Conservation (phyloP, 345 rosid species). For the Acer yangbiense region DNA sequence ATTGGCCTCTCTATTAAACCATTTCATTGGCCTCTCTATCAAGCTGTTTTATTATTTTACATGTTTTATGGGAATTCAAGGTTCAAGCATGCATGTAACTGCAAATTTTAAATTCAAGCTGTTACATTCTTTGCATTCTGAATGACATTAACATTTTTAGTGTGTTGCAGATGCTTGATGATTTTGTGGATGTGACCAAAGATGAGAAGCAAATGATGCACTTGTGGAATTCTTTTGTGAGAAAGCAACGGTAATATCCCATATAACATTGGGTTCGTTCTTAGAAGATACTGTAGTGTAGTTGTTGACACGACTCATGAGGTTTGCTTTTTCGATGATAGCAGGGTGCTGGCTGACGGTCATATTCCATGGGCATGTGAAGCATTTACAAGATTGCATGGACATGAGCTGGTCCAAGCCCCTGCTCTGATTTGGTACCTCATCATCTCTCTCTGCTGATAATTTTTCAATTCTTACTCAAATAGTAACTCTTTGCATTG, state of each 20-base stretch:
- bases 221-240: constrained; percentile 95
- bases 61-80: background rate
- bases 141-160: constrained; percentile 1
- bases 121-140: background rate
- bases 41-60: too few species aligned
- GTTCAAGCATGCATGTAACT: background rate
- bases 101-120: background rate
- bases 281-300: background rate
- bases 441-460: background rate
- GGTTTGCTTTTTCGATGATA: constrained; percentile 9
- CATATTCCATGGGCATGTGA: constrained; percentile 99
- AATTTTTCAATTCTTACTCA: background rate
- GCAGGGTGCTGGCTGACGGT: constrained; percentile 95
- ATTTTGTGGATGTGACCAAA: constrained; percentile 95
- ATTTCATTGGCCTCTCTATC: too few species aligned
- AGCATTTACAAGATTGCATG: constrained; percentile 85
- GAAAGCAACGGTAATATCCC: constrained; percentile 80
- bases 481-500: background rate
- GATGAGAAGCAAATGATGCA: constrained; percentile 99
- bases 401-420: constrained; percentile 61
- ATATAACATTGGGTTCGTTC: background rate
- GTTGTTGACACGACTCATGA: background rate
- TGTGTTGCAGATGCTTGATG: constrained; percentile 90
- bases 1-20: too few species aligned
- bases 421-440: constrained; percentile 75